Evolutionary conservation across 441 rosid species (phyloP).

Genomic region (Pelargonium citronellum): DNA sequence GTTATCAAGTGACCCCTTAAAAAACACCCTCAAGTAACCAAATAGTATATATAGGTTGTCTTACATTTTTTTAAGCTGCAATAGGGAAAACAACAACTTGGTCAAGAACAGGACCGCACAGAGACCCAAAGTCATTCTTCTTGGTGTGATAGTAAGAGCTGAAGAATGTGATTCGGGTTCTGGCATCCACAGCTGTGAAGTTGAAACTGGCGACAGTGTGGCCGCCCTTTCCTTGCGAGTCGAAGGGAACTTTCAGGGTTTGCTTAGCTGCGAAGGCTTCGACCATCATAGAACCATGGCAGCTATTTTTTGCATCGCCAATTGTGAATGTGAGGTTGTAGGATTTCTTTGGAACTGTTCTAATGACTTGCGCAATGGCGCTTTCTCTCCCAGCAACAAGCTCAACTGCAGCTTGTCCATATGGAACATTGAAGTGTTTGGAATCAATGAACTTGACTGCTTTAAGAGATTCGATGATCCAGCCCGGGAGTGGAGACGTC

Average conservation of each 20-base stretch:
- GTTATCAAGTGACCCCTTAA: too few species aligned
- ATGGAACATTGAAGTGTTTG: constrained; percentile 43
- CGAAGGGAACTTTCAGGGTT: constrained; percentile 31
- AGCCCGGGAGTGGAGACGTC: constrained; percentile 55
- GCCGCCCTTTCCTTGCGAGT: constrained; percentile 40
- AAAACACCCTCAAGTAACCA: too few species aligned
- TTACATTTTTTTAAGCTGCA: background rate
- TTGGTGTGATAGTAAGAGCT: constrained; percentile 55
- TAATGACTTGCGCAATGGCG: constrained; percentile 50
- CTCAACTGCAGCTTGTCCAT: constrained; percentile 42
- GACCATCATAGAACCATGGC: constrained; percentile 58
- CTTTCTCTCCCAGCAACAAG: constrained; percentile 59
- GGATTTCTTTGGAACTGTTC: constrained; percentile 30
- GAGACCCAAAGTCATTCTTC: constrained; percentile 46
- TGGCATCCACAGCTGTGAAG: constrained; percentile 32
- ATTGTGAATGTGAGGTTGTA: constrained; percentile 41
- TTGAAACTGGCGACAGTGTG: constrained; percentile 31
- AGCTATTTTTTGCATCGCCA: constrained; percentile 52
- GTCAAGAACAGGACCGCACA: constrained; percentile 63
- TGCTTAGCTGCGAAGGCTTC: constrained; percentile 41
- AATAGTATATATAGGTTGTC: background rate
- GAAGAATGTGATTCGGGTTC: constrained; percentile 50
- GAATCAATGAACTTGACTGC: constrained; percentile 50
- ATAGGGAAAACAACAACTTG: constrained; percentile 33
- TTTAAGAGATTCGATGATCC: constrained; percentile 61